Conservation (phyloP, 331 rosid genomes). For the Quercus phellos region DNA sequence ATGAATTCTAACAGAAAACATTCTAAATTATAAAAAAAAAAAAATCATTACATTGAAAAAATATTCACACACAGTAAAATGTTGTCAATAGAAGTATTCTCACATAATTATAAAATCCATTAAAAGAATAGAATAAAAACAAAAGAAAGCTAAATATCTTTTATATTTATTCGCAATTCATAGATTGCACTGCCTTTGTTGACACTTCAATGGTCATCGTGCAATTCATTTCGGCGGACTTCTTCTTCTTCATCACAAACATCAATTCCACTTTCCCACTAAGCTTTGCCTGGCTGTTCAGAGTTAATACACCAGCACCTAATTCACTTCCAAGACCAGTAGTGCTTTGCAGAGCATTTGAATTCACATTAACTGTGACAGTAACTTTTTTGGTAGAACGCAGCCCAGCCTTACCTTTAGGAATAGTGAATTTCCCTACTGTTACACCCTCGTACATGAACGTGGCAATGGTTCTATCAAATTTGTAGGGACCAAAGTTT, state of each 20-base stretch:
- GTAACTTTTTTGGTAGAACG: conserved; percentile 28
- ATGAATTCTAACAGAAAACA: too few relatives aligned
- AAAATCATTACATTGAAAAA: too few relatives aligned
- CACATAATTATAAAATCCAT: not conserved
- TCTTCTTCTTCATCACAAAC: conserved; percentile 29
- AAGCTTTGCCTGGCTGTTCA: conserved; percentile 30
- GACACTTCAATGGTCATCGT: conserved; percentile 24
- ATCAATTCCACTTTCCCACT: conserved; percentile 43
- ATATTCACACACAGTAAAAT: not conserved
- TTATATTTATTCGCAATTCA: conserved; percentile 18
- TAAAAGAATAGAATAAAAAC: not conserved
- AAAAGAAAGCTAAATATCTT: not conserved
- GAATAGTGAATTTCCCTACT: conserved; percentile 1
- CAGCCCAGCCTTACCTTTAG: conserved; percentile 36
- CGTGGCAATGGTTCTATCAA: not conserved
- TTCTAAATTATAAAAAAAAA: too few relatives aligned
- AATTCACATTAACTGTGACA: conserved; percentile 8
- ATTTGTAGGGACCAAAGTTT: conserved; percentile 28
- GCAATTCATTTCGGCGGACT: conserved; percentile 39
- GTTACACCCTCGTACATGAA: not conserved
- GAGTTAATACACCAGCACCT: conserved; percentile 17
- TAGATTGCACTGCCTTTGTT: not conserved
- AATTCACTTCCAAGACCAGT: conserved; percentile 16
- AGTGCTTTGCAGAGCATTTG: not conserved
- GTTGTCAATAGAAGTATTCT: not conserved